A percentile compares a stretch with the other conserved stretches of the same genome.
Conservation (phyloP, 257 asterid species). For the Ophiorrhiza pumila region DNA sequence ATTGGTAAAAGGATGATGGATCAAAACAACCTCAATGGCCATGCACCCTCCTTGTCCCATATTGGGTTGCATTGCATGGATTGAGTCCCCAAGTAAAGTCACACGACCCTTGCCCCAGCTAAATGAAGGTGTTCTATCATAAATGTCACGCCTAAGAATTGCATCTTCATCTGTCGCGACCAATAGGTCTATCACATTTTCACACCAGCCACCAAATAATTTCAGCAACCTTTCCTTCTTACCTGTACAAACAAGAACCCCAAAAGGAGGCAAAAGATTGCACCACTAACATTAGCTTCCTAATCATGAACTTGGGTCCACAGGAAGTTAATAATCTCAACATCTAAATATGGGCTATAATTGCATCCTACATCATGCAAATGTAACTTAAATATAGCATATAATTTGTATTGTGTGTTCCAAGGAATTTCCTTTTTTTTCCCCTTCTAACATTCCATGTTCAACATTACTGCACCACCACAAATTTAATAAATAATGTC, state of each 20-base stretch:
- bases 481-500: neutral
- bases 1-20: neutral
- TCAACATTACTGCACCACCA: neutral
- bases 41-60: slow-evolving; percentile 99
- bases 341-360: neutral
- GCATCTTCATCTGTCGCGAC: slow-evolving; percentile 83
- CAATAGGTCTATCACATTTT: slow-evolving; percentile 76
- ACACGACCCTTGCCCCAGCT: slow-evolving; percentile 96
- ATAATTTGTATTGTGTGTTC: neutral
- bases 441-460: neutral
- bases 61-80: slow-evolving; percentile 99
- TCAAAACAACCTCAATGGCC: slow-evolving; percentile 81
- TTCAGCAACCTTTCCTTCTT: slow-evolving; percentile 73
- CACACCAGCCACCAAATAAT: slow-evolving; percentile 92
- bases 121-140: slow-evolving; percentile 66
- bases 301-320: neutral
- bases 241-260: slow-evolving; percentile 37
- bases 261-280: neutral
- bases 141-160: slow-evolving; percentile 90
- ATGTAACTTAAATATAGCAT: neutral
- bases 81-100: slow-evolving; percentile 92
- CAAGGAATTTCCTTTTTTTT: neutral
- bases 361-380: neutral
- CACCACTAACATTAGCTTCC: neutral
- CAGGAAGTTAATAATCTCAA: neutral